Evolutionary conservation across 192 early-diverging fungal species (phyloP).

Genomic region (Funneliformis geosporum): DNA sequence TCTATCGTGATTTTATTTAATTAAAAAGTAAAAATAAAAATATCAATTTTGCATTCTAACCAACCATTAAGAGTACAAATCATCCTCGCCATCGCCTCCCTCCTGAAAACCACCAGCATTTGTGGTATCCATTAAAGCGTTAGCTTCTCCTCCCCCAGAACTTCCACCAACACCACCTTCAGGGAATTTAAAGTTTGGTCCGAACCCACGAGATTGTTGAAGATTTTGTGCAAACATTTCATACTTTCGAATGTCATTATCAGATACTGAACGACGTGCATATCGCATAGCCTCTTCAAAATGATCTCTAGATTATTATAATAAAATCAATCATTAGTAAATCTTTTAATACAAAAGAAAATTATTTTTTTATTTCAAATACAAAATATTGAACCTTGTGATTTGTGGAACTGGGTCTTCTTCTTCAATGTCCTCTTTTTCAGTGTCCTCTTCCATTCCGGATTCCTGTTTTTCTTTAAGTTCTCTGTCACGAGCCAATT

Average conservation of each 20-base stretch:
- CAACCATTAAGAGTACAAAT: conserved; percentile 71
- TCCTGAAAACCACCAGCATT: conserved; percentile 66
- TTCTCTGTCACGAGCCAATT: conserved; percentile 72
- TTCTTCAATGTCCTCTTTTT: conserved; percentile 75
- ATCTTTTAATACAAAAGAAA: not conserved
- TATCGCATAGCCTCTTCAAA: conserved; percentile 99
- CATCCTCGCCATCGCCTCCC: conserved; percentile 74
- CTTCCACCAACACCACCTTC: conserved; percentile 58
- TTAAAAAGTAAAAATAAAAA: not conserved
- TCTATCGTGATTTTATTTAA: not conserved
- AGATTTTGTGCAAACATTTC: conserved; percentile 99
- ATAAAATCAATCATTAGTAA: not conserved
- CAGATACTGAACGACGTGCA: conserved; percentile 93
- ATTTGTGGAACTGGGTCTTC: conserved; percentile 90
- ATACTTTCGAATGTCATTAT: conserved; percentile 97
- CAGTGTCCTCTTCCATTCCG: conserved; percentile 70
- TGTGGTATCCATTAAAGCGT: conserved; percentile 36
- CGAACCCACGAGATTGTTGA: conserved; percentile 94
- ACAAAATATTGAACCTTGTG: conserved; percentile 53
- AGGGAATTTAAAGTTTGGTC: conserved; percentile 93
- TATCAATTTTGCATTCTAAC: not conserved
- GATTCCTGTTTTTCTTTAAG: conserved; percentile 65
- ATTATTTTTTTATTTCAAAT: not conserved
- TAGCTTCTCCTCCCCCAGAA: conserved; percentile 36
- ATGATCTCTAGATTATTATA: conserved; percentile 59